Conservation (phyloP, 2,329 filamentous ascomycete genomes). For the Stagonosporopsis vannaccii region DNA sequence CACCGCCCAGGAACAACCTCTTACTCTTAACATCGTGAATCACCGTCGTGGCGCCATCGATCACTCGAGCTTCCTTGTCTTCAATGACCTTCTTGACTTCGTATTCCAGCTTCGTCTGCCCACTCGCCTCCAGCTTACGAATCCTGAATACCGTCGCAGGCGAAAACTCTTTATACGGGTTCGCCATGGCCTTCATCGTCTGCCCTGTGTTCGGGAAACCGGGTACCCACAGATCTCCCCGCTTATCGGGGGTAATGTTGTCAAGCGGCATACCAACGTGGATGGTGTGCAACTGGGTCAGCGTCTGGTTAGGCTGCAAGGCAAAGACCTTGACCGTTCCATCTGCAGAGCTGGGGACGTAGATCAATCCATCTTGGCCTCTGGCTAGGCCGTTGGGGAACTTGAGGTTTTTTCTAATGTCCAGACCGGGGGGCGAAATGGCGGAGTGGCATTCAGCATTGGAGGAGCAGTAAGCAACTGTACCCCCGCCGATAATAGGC, state of each 20-base stretch:
- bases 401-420: conserved; percentile 33
- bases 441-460: conserved; percentile 29
- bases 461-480: conserved; percentile 33
- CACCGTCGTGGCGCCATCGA: conserved; percentile 35
- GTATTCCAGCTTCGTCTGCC: conserved; percentile 20
- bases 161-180: conserved; percentile 23
- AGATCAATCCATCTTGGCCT: conserved; percentile 35
- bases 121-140: conserved; percentile 16
- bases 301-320: conserved; percentile 24
- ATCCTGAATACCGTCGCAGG: conserved; percentile 34
- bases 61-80: conserved; percentile 29
- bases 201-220: conserved; percentile 27
- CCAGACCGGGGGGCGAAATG: conserved; percentile 3
- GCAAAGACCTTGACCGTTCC: conserved; percentile 33
- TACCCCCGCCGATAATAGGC: conserved; percentile 37
- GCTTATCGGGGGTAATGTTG: conserved; percentile 36
- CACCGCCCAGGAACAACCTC: conserved; percentile 34
- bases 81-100: conserved; percentile 38
- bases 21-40: conserved; percentile 38
- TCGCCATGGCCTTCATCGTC: conserved; percentile 18
- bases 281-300: conserved; percentile 33
- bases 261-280: conserved; percentile 37
- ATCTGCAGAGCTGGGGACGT: conserved; percentile 37
- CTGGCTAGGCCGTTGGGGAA: conserved; percentile 40
- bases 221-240: conserved; percentile 36